A percentile compares a stretch with the other conserved stretches of the same genome.
Evolutionary conservation across 2,329 filamentous ascomycete genomes (phyloP).

Genomic region (Fusarium graminum): DNA sequence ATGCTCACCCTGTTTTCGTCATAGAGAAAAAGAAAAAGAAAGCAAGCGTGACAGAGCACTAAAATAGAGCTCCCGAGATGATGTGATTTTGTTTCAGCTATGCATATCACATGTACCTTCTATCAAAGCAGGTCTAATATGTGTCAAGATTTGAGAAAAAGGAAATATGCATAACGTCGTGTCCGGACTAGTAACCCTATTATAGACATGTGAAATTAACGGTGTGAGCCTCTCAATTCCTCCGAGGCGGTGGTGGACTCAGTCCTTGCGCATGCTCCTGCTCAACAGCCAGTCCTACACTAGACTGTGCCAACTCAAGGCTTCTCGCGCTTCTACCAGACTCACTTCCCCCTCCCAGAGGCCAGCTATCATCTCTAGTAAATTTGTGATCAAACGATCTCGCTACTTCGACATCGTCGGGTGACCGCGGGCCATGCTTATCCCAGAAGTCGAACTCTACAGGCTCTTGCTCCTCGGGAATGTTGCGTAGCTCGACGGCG

Average conservation of each 20-base stretch:
- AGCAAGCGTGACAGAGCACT: background rate
- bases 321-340: slow-evolving; percentile 37
- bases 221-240: slow-evolving; percentile 21
- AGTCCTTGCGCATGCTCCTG: slow-evolving; percentile 41
- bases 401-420: slow-evolving; percentile 14
- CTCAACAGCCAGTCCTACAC: slow-evolving; percentile 43
- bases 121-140: background rate
- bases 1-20: background rate
- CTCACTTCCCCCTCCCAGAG: slow-evolving; percentile 25
- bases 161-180: slow-evolving; percentile 31
- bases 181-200: slow-evolving; percentile 27
- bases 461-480: slow-evolving; percentile 40
- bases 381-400: slow-evolving; percentile 5
- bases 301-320: slow-evolving; percentile 39
- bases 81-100: background rate
- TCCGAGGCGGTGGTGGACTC: slow-evolving; percentile 44
- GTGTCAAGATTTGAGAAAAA: background rate
- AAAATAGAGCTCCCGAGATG: background rate
- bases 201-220: slow-evolving; percentile 23
- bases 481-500: slow-evolving; percentile 38
- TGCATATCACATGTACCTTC: background rate
- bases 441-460: slow-evolving; percentile 36
- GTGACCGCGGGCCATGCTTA: slow-evolving; percentile 13
- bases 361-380: slow-evolving; percentile 38
- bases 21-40: background rate